Conservation (phyloP, 768 basidiomycete species). For the Trametes punicea region DNA sequence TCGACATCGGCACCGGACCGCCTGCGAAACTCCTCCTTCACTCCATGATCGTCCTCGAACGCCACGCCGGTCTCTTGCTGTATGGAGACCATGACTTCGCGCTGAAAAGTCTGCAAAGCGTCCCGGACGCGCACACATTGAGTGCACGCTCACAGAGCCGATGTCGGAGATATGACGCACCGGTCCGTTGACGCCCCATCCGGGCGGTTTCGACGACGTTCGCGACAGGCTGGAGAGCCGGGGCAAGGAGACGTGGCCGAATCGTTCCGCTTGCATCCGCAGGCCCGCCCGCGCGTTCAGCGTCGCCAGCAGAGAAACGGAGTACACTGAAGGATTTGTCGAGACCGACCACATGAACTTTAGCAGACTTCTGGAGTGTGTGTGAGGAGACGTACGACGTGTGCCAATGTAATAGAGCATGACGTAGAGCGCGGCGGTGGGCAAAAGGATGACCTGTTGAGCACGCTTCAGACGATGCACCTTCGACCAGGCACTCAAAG, state of each 20-base stretch:
- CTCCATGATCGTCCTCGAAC: constrained; percentile 6
- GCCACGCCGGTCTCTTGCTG: constrained; percentile 5
- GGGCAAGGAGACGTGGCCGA: constrained; percentile 5
- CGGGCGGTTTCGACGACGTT: background rate
- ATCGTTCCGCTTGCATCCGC: constrained; percentile 1
- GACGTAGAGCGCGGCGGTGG: constrained; percentile 11
- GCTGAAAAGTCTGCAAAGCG: background rate
- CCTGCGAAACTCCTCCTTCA: constrained; percentile 1
- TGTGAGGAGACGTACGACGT: constrained; percentile 2
- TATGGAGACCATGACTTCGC: constrained; percentile 6
- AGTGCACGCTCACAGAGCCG: background rate
- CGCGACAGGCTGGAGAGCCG: background rate
- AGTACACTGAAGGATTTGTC: constrained; percentile 2
- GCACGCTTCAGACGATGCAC: background rate
- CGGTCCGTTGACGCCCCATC: background rate
- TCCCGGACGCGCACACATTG: background rate
- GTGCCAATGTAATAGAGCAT: constrained; percentile 19
- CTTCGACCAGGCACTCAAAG: background rate
- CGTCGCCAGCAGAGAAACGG: constrained; percentile 11
- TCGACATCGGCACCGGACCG: background rate
- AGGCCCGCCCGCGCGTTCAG: constrained; percentile 16
- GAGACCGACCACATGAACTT: too few relatives aligned
- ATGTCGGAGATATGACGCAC: background rate
- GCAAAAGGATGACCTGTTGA: constrained; percentile 5
- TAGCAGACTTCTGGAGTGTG: too few relatives aligned